A percentile compares a stretch with the other conserved stretches of the same genome.
Evolutionary conservation across 805 yeast species (phyloP).

Genomic region (Barnettozyma populi): DNA sequence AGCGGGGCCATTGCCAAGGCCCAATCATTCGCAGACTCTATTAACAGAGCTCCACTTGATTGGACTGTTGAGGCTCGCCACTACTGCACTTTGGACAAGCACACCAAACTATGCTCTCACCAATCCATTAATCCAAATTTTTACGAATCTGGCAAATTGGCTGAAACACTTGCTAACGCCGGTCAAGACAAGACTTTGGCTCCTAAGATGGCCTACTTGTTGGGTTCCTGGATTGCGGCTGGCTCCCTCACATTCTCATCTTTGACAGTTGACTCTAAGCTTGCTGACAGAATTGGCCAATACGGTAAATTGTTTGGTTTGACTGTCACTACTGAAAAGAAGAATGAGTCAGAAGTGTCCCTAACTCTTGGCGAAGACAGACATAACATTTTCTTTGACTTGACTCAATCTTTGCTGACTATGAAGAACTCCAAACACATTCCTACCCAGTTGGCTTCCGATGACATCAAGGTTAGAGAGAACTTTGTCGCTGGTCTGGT

Average conservation of each 20-base stretch:
- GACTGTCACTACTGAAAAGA: constrained; percentile 12
- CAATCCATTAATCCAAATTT: constrained; percentile 34
- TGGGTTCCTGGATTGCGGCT: constrained; percentile 38
- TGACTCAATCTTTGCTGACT: constrained; percentile 13
- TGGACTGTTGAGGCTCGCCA: constrained; percentile 39
- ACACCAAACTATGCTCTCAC: constrained; percentile 28
- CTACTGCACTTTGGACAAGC: constrained; percentile 23
- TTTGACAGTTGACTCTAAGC: constrained; percentile 27
- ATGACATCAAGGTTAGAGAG: constrained; percentile 37
- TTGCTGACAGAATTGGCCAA: neutral
- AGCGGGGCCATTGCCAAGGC: constrained; percentile 19
- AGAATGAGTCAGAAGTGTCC: constrained; percentile 14
- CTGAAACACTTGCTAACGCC: constrained; percentile 20
- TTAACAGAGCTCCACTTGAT: constrained; percentile 20
- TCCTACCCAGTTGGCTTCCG: constrained; percentile 32
- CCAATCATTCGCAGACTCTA: constrained; percentile 19
- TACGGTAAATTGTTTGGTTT: constrained; percentile 20
- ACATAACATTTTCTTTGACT: constrained; percentile 26
- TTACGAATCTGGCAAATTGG: constrained; percentile 30
- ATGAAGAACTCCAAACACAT: constrained; percentile 25
- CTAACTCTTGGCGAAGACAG: constrained; percentile 19
- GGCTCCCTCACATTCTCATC: constrained; percentile 27
- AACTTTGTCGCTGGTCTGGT: constrained; percentile 39
- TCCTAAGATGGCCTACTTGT: constrained; percentile 32
- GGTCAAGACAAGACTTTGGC: constrained; percentile 20